These are phyloP conservation scores for Colletotrichum karsti DNA, from an alignment of 2,329 filamentous ascomycete genomes.

Conservation along the genomic window DNA sequence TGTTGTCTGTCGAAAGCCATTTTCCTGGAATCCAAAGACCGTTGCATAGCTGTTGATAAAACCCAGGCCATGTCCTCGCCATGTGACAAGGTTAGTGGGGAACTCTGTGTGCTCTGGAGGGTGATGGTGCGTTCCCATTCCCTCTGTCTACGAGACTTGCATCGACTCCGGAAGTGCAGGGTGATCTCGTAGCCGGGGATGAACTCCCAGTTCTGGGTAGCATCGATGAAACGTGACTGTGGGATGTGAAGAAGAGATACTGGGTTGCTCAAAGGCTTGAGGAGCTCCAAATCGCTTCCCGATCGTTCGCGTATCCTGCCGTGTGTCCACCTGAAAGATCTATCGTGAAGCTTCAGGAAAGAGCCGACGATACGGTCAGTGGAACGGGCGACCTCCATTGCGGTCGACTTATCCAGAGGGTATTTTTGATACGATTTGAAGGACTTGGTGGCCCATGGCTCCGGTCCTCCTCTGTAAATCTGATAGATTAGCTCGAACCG, in stretches of 20 bases:
- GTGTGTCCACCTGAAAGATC: slow-evolving; percentile 57
- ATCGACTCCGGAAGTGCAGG: slow-evolving; percentile 53
- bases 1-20: slow-evolving; percentile 50
- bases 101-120: slow-evolving; percentile 55
- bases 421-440: slow-evolving; percentile 61
- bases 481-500: slow-evolving; percentile 59
- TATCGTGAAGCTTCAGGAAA: slow-evolving; percentile 59
- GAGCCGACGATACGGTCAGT: slow-evolving; percentile 59
- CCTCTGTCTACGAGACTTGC: slow-evolving; percentile 41
- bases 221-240: slow-evolving; percentile 50
- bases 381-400: slow-evolving; percentile 57
- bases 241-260: slow-evolving; percentile 57
- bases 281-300: slow-evolving; percentile 45
- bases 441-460: slow-evolving; percentile 51
- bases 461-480: slow-evolving; percentile 48
- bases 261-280: slow-evolving; percentile 50
- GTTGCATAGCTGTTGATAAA: slow-evolving; percentile 50
- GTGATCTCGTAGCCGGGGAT: slow-evolving; percentile 59
- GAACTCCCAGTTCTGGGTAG: slow-evolving; percentile 54
- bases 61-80: slow-evolving; percentile 59
- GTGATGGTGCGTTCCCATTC: slow-evolving; percentile 49
- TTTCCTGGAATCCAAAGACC: slow-evolving; percentile 49
- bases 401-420: slow-evolving; percentile 49
- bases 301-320: slow-evolving; percentile 48
- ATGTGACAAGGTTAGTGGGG: slow-evolving; percentile 54